Evolutionary conservation across 352 stramenopile genomes (phyloP), one percentile per base, ranked within the genome.

Genomic region (Pythium insidiosum): DNA sequence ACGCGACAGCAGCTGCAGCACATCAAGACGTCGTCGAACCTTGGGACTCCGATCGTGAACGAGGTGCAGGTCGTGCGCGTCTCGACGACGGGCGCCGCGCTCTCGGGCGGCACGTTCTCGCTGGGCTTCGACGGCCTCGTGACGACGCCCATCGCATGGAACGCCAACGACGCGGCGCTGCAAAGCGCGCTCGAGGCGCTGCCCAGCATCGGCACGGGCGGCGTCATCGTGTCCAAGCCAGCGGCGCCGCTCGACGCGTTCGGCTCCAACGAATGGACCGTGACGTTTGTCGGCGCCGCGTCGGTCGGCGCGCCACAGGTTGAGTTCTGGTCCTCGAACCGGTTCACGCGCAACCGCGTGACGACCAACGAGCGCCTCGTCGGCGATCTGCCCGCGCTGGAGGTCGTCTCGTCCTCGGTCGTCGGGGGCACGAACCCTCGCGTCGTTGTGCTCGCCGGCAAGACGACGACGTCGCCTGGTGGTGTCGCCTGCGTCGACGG

Each of bases 41-140:
- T 71, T 11, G 77, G 80, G 0, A 61, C 68, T 7, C 63, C 67
- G 3, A 61, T 93, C 6, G 42, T 73, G 3, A 90, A 90, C 46
- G 77, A 88, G 34, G 26, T 88, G 9, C 80, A 93, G 40, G 50
- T 88, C 6, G 66, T 90, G 31, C 65, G 62, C 2, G 36, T 88
- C 1, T 44, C 73, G 28, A 72, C 77, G 24, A 53, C 56, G 1
- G 61, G 45, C 26, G 53, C 49, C 7, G 22, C 43, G 5, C 37
- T 63, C 22, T 54, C 56, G 2, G 36, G 43, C 16, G 58, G 52
- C 38, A 38, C 43, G 0, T 83, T 95, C 53, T 48, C 82, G 52
- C 65, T 96, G 0, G 56, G 54, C 13, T 95, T 84, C 55, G 76
- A 86, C 21, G 57, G 58, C 0, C 60, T 91, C 33, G 61, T 62